Conservation (phyloP, 306 rosid species). For the Cicer pinnatifidum region DNA sequence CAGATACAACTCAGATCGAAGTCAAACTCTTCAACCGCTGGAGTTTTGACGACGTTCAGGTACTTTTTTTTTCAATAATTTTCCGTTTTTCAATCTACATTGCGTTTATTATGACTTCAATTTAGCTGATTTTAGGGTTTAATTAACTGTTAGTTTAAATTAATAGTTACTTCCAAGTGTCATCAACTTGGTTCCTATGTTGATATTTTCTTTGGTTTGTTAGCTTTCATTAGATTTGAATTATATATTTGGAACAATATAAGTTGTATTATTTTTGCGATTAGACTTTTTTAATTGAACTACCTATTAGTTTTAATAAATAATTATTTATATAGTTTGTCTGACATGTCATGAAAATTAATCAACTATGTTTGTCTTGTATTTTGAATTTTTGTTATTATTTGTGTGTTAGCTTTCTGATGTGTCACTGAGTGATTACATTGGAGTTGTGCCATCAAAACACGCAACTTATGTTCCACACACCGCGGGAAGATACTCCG, state of each 20-base stretch:
- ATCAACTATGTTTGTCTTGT: too few relatives aligned
- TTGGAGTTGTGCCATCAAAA: constrained; percentile 59
- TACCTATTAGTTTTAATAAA: too few relatives aligned
- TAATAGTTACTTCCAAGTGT: neutral
- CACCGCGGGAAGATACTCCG: constrained; percentile 62
- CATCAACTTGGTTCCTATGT: neutral
- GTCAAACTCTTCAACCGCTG: constrained; percentile 44
- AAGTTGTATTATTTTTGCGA: too few relatives aligned
- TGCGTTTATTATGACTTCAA: neutral
- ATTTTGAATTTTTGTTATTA: neutral
- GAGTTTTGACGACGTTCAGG: constrained; percentile 9
- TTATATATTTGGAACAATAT: too few relatives aligned
- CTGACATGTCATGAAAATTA: too few relatives aligned
- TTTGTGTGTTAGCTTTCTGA: constrained; percentile 46
- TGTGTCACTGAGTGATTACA: constrained; percentile 56
- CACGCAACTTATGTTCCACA: constrained; percentile 70
- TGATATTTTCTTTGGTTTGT: neutral
- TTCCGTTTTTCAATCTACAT: neutral
- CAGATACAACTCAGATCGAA: constrained; percentile 51
- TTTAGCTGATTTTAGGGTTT: too few relatives aligned
- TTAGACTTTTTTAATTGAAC: too few relatives aligned
- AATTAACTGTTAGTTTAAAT: too few relatives aligned
- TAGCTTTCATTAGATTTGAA: too few relatives aligned
- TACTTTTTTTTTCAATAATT: neutral
- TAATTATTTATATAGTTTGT: too few relatives aligned